These are phyloP conservation scores for Fraxinus sp. DNA, from an alignment of 305 asterid species.

Conservation along the genomic window DNA sequence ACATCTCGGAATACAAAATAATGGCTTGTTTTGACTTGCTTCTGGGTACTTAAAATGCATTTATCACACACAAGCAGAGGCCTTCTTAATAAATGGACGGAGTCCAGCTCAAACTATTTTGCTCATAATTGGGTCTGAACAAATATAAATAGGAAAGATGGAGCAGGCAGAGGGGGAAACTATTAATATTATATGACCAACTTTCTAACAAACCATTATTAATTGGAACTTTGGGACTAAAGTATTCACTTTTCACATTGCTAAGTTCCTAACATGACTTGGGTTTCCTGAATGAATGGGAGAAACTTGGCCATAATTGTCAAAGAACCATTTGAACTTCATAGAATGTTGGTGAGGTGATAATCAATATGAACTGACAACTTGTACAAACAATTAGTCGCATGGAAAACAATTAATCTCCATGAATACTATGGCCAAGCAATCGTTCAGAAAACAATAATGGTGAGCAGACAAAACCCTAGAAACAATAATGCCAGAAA, in stretches of 20 bases:
- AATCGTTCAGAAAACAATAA: neutral
- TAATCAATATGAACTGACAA: neutral
- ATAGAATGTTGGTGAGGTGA: neutral
- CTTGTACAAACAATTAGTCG: neutral
- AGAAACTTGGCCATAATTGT: neutral
- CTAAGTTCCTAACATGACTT: neutral
- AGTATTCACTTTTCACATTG: neutral
- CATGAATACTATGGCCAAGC: neutral
- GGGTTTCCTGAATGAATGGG: neutral
- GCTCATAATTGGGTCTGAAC: slow-evolving; percentile 88
- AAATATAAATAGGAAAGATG: slow-evolving; percentile 1
- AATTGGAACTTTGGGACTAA: neutral
- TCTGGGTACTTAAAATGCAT: neutral
- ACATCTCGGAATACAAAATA: slow-evolving; percentile 2
- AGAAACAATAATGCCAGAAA: slow-evolving; percentile 3
- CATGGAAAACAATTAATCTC: neutral
- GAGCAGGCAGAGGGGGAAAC: neutral
- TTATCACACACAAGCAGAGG: slow-evolving; percentile 30
- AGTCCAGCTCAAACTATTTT: slow-evolving; percentile 87
- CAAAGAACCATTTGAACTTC: neutral
- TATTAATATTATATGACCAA: neutral
- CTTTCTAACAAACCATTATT: neutral
- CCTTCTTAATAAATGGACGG: slow-evolving; percentile 89
- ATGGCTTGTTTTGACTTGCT: neutral
- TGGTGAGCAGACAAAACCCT: slow-evolving; percentile 2